A percentile compares a stretch with the other conserved stretches of the same genome.
Evolutionary conservation across 1,284 basidiomycete species (phyloP).

Genomic region (Cystobasidiaceae sp.): DNA sequence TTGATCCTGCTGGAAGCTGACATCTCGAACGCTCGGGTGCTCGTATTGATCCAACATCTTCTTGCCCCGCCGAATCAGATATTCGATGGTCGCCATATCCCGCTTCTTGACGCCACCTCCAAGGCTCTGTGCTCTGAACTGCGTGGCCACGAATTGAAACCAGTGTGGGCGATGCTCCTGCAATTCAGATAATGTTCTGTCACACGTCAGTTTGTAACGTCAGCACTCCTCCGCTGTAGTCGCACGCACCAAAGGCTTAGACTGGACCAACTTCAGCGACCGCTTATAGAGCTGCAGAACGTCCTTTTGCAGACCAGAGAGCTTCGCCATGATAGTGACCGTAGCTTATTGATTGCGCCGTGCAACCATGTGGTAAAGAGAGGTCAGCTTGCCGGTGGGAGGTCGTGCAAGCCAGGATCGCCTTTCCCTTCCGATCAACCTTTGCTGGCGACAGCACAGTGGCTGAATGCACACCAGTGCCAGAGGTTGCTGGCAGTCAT

Average conservation of each 20-base stretch:
- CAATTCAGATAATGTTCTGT: neutral
- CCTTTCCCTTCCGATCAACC: no score
- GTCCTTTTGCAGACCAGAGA: constrained; percentile 37
- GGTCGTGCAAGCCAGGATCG: neutral
- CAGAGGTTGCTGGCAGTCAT: neutral
- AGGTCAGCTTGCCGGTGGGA: no score
- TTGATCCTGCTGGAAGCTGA: constrained; percentile 27
- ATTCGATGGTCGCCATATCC: constrained; percentile 41
- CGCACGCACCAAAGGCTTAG: constrained; percentile 34
- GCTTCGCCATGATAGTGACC: constrained; percentile 5
- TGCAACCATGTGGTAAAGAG: no score
- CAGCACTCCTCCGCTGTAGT: neutral
- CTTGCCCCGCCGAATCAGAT: constrained; percentile 37
- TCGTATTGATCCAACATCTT: constrained; percentile 40
- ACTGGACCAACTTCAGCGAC: constrained; percentile 34
- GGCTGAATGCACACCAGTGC: neutral
- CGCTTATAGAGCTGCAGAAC: constrained; percentile 36
- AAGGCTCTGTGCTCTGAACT: constrained; percentile 37
- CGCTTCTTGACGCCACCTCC: constrained; percentile 38
- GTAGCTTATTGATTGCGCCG: no score
- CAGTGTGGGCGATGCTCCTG: constrained; percentile 38
- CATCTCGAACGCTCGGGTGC: constrained; percentile 30
- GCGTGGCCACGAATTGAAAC: constrained; percentile 39
- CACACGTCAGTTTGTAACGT: neutral
- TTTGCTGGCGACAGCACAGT: neutral